These are phyloP conservation scores for Lithohypha guttulata DNA, from an alignment of 2,329 filamentous ascomycete species.

Conservation along the genomic window DNA sequence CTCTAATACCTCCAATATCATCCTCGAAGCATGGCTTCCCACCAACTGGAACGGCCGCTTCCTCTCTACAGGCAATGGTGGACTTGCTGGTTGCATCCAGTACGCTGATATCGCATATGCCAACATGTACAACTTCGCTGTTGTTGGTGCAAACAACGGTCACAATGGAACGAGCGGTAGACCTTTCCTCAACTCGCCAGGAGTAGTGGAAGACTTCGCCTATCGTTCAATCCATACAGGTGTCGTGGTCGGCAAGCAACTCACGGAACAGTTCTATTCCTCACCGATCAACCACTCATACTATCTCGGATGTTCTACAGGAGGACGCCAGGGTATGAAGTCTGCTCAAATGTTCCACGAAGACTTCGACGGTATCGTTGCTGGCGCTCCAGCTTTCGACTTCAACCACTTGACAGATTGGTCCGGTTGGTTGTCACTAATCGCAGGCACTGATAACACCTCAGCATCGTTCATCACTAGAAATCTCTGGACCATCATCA, in stretches of 20 bases:
- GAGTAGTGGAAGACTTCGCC: slow-evolving; percentile 39
- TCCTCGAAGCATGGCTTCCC: slow-evolving; percentile 39
- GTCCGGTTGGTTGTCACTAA: slow-evolving; percentile 33
- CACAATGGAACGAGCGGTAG: slow-evolving; percentile 39
- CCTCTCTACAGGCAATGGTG: slow-evolving; percentile 40
- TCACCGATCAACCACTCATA: slow-evolving; percentile 33
- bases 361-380: slow-evolving; percentile 37
- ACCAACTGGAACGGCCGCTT: slow-evolving; percentile 37
- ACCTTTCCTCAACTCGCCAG: slow-evolving; percentile 37
- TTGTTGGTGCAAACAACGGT: slow-evolving; percentile 40
- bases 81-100: slow-evolving; percentile 39
- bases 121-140: slow-evolving; percentile 33
- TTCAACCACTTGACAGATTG: slow-evolving; percentile 36
- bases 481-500: slow-evolving; percentile 32
- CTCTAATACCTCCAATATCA: slow-evolving; percentile 36
- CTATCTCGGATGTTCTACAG: slow-evolving; percentile 46
- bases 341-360: slow-evolving; percentile 43
- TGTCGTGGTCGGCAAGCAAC: slow-evolving; percentile 33
- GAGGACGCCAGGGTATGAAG: slow-evolving; percentile 43
- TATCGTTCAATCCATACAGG: slow-evolving; percentile 36
- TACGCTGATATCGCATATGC: slow-evolving; percentile 37
- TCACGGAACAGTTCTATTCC: slow-evolving; percentile 35
- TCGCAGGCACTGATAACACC: slow-evolving; percentile 1
- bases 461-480: slow-evolving; percentile 27
- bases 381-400: slow-evolving; percentile 39